phyloP scores from a whole-genome alignment of 345 rosid genomes.

The rapeseed (Brassica napus) region DNA sequence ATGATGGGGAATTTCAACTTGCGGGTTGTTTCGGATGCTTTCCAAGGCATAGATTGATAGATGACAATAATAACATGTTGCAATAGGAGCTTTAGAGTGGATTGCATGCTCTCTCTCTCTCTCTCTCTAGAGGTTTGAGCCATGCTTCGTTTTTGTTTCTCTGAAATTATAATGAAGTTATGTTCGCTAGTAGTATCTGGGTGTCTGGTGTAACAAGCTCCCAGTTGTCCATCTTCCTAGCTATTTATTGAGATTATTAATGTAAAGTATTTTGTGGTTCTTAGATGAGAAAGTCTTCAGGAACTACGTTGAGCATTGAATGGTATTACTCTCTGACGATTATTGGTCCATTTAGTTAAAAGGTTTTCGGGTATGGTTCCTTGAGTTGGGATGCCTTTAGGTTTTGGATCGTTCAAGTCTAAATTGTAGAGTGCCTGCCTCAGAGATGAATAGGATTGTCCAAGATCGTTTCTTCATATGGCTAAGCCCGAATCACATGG shows the following conservation, averaged over 20 bases:
- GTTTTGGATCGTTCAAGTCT: not conserved
- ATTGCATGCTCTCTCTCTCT: not conserved
- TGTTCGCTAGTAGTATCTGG: not conserved
- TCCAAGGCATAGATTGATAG: slow-evolving; percentile 13
- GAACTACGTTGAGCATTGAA: not conserved
- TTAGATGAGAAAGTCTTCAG: not conserved
- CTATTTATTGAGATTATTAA: not conserved
- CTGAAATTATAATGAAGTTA: not conserved
- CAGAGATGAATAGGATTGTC: not conserved
- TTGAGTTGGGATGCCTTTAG: not conserved
- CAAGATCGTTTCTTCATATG: not conserved
- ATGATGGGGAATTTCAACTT: slow-evolving; percentile 4
- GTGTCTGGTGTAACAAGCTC: slow-evolving; percentile 1
- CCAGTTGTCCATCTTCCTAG: not conserved
- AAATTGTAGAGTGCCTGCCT: not conserved
- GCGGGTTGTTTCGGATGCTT: slow-evolving; percentile 5
- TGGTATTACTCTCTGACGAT: not conserved
- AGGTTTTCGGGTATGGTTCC: not conserved
- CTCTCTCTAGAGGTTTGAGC: not conserved
- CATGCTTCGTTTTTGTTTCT: too few relatives aligned
- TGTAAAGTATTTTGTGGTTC: not conserved
- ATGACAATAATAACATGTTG: not conserved
- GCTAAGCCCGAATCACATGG: not conserved
- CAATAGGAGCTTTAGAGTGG: slow-evolving; percentile 12
- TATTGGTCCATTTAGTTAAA: not conserved